Conservation (phyloP, 768 basidiomycete species). For the Holtermannia corniformis region DNA sequence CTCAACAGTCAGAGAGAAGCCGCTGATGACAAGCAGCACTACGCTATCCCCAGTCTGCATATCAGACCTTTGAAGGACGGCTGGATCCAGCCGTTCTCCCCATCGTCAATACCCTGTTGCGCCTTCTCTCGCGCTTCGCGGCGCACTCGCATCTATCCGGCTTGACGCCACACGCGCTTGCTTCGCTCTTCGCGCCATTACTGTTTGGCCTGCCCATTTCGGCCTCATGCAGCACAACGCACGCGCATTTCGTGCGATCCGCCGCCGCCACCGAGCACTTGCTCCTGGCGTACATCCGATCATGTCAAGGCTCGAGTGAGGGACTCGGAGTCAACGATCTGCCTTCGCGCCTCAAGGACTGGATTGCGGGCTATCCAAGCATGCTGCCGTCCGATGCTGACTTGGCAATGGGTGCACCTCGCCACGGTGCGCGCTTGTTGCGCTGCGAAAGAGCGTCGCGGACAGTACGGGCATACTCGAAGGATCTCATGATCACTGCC, state of each 20-base stretch:
- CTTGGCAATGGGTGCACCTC: conserved; percentile 52
- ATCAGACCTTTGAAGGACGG: conserved; percentile 54
- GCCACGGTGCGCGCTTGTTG: conserved; percentile 67
- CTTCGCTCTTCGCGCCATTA: conserved; percentile 78
- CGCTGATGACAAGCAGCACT: conserved; percentile 43
- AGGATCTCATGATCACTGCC: conserved; percentile 63
- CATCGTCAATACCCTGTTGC: conserved; percentile 51
- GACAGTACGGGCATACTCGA: conserved; percentile 77
- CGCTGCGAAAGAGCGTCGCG: conserved; percentile 66
- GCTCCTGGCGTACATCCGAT: conserved; percentile 78
- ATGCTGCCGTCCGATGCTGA: conserved; percentile 53
- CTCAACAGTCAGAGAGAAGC: not conserved
- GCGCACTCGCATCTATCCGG: conserved; percentile 78
- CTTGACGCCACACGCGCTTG: conserved; percentile 80
- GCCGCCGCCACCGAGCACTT: conserved; percentile 86
- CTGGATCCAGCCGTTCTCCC: conserved; percentile 14
- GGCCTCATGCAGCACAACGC: conserved; percentile 51
- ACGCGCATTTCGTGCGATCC: conserved; percentile 64
- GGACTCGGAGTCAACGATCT: conserved; percentile 25
- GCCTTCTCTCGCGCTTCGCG: conserved; percentile 70
- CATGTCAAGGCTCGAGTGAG: conserved; percentile 51
- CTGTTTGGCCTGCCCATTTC: conserved; percentile 56
- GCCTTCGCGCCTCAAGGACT: conserved; percentile 77
- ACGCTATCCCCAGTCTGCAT: conserved; percentile 63
- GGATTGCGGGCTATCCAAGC: conserved; percentile 80